Evolutionary conservation across 2,329 filamentous ascomycete species (phyloP).

Genomic region (Phialocephala subalpina): DNA sequence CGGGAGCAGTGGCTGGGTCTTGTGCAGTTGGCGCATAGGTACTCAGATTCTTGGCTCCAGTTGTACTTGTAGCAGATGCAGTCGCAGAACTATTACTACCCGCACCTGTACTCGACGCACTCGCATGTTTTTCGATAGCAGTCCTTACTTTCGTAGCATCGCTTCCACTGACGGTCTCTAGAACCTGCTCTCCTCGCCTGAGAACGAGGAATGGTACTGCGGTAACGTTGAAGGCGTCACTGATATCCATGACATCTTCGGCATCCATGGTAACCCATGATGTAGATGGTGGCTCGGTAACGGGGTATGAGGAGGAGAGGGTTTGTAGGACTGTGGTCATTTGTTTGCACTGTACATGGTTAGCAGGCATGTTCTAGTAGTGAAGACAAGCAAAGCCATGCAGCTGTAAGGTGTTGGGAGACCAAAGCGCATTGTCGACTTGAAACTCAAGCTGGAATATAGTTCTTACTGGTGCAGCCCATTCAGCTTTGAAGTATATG

Average conservation of each 20-base stretch:
- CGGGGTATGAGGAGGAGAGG: constrained; percentile 85
- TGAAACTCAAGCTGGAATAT: background rate
- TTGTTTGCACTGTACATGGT: constrained; percentile 70
- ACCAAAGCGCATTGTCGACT: background rate
- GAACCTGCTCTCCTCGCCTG: constrained; percentile 74
- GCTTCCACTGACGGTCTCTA: constrained; percentile 89
- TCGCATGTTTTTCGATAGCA: constrained; percentile 83
- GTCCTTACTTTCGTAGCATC: constrained; percentile 86
- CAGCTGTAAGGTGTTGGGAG: background rate
- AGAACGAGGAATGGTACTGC: constrained; percentile 94
- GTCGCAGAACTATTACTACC: constrained; percentile 23
- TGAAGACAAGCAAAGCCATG: background rate
- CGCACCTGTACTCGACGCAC: constrained; percentile 19
- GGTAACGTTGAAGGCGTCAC: constrained; percentile 91
- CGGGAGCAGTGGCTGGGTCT: constrained; percentile 39
- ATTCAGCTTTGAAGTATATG: constrained; percentile 94
- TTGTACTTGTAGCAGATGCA: constrained; percentile 45
- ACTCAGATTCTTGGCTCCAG: constrained; percentile 50
- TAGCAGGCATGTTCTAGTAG: constrained; percentile 15
- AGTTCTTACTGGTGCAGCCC: constrained; percentile 76
- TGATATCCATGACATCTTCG: constrained; percentile 91
- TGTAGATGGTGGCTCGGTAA: constrained; percentile 70
- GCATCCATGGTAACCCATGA: constrained; percentile 93
- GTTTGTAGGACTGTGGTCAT: constrained; percentile 88
- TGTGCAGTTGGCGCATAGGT: constrained; percentile 35